Evolutionary conservation across 768 basidiomycete genomes (phyloP).

Genomic region (Termitomyces heimii): DNA sequence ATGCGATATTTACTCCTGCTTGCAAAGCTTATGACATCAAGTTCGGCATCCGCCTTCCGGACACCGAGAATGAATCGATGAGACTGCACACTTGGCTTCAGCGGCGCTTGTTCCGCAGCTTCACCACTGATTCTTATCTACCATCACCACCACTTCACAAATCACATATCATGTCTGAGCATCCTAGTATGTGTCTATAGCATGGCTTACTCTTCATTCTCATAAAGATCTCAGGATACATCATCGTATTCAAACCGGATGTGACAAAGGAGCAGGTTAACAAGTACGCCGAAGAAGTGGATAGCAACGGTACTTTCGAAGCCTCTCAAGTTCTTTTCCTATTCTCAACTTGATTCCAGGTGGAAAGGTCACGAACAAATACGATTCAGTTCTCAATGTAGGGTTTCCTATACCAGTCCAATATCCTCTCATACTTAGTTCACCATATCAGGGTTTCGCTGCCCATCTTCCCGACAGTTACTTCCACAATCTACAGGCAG

Average conservation of each 20-base stretch:
- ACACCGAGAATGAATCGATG: neutral
- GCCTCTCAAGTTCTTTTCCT: neutral
- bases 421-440: neutral
- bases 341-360: conserved; percentile 22
- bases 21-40: conserved; percentile 2
- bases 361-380: conserved; percentile 35
- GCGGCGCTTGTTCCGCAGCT: conserved; percentile 4
- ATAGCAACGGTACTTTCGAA: conserved; percentile 25
- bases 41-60: neutral
- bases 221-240: conserved; percentile 32
- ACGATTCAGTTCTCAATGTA: conserved; percentile 34
- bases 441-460: conserved; percentile 21
- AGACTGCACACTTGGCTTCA: neutral
- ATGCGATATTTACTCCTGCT: conserved; percentile 3
- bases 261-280: conserved; percentile 35
- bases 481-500: conserved; percentile 25
- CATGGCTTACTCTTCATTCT: neutral
- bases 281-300: conserved; percentile 32
- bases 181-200: neutral
- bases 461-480: conserved; percentile 20
- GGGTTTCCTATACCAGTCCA: neutral
- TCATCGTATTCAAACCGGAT: conserved; percentile 48
- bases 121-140: conserved; percentile 8
- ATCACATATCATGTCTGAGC: conserved; percentile 2
- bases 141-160: neutral